Evolutionary conservation across 495 filamentous ascomycete genomes (phyloP).

Genomic region (Podospora anserina): DNA sequence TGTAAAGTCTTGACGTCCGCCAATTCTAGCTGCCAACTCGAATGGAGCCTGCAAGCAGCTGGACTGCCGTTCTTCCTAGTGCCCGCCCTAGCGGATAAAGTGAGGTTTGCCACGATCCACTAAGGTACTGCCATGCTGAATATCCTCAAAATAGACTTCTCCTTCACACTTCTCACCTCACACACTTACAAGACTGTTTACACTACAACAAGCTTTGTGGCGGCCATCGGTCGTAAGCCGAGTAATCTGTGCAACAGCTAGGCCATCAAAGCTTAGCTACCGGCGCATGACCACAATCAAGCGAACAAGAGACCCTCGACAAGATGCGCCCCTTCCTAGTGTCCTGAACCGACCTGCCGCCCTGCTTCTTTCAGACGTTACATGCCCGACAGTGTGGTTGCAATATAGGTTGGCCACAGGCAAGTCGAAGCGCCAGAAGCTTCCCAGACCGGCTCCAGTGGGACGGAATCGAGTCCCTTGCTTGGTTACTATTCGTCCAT

Average conservation of each 20-base stretch:
- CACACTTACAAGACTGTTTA: background rate
- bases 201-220: slow-evolving; percentile 24
- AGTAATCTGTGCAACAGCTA: slow-evolving; percentile 2
- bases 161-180: background rate
- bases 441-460: slow-evolving; percentile 11
- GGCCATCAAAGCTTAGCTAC: background rate
- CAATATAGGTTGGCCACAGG: slow-evolving; percentile 27
- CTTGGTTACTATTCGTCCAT: slow-evolving; percentile 11
- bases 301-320: background rate
- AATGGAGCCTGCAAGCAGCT: slow-evolving; percentile 9
- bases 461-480: slow-evolving; percentile 9
- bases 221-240: slow-evolving; percentile 9
- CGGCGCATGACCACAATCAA: background rate
- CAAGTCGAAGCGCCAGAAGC: slow-evolving; percentile 10
- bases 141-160: background rate
- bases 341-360: background rate
- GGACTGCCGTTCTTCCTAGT: slow-evolving; percentile 10
- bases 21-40: background rate
- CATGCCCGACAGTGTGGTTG: slow-evolving; percentile 29
- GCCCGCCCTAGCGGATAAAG: slow-evolving; percentile 9
- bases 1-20: background rate
- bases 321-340: background rate
- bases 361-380: background rate
- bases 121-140: no score
- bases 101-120: slow-evolving; percentile 3